Evolutionary conservation across 2,329 filamentous ascomycete genomes (phyloP), one percentile per base, ranked within the genome.

Genomic region (Aspergillus piperis): DNA sequence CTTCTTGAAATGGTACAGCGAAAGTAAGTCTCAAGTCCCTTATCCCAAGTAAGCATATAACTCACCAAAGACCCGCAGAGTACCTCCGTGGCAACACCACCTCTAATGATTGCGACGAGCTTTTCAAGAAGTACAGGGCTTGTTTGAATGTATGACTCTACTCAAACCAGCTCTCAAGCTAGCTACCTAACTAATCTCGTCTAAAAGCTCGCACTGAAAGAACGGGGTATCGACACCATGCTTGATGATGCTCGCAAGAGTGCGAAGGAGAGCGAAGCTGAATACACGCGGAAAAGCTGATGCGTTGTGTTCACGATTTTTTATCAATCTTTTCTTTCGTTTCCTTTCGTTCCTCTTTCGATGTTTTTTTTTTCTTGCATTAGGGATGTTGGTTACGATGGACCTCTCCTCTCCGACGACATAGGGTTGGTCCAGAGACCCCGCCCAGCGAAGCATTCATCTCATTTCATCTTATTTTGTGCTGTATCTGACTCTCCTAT

Each of bases 1-100:
- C 80, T 99, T 99, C 75, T 81, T 99, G 65, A 98, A 96, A 80
- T 99, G 95, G 95, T 99, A 99, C 77, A 97, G 93, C 74, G 95
- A 99, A 79, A 98, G 95, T 97, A 83, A 30, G 65, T 25, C 56
- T 54, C 27, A 17, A 36, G 17, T 8, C 4, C 2, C n/a, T 21
- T 17, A 11, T 3, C 11, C 7, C 15, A 32, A 38, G 48, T 6
- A 54, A 61, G 6, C 6, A 11, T 15, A 36, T 15, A 30, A 13
- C 48, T 60, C 44, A 60, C 44, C 42, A 54, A 54, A 68, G 69
- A 53, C 66, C 57, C 15, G 51, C 66, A 95, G 95, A 97, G 78
- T 99, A 96, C 72, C 86, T 99, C 19, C 86, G 92, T 68, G 93
- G 93, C 17, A 89, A 89, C 61, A 90, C 92, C 44, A 90, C 88